These are phyloP conservation scores for Ustilago trichophora DNA, from an alignment of 1,284 basidiomycete species.

Conservation along the genomic window DNA sequence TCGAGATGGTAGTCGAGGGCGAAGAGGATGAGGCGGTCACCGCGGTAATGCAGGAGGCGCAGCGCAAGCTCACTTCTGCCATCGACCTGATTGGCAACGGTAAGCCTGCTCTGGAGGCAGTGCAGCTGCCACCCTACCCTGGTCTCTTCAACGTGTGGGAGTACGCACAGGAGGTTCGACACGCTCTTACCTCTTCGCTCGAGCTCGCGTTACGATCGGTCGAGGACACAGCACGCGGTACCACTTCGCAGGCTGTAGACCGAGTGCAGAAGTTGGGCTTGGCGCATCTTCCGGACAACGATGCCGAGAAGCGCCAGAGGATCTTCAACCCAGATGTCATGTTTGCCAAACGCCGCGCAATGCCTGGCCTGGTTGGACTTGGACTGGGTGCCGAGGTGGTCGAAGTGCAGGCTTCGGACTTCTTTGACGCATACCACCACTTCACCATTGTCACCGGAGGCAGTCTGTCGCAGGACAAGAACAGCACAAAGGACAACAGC, in stretches of 20 bases:
- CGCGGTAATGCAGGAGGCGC: constrained; percentile 72
- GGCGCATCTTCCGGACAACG: constrained; percentile 75
- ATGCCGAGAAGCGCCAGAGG: constrained; percentile 67
- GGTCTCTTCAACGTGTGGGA: constrained; percentile 87
- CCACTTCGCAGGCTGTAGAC: constrained; percentile 77
- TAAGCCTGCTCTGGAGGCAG: constrained; percentile 68
- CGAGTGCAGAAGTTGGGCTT: constrained; percentile 78
- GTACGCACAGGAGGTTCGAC: constrained; percentile 85
- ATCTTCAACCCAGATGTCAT: constrained; percentile 96
- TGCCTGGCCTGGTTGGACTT: constrained; percentile 51
- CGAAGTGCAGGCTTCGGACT: constrained; percentile 73
- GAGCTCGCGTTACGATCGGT: constrained; percentile 83
- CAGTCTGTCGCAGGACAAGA: constrained; percentile 56
- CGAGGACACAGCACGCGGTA: constrained; percentile 82
- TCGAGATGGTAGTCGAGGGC: constrained; percentile 81
- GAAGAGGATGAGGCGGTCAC: constrained; percentile 80
- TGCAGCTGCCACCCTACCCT: constrained; percentile 77
- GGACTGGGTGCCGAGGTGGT: constrained; percentile 55
- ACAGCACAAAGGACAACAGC: constrained; percentile 69
- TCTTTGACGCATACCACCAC: constrained; percentile 84
- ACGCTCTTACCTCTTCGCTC: constrained; percentile 79
- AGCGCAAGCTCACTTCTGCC: constrained; percentile 72
- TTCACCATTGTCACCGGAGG: constrained; percentile 51
- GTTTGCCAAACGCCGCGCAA: constrained; percentile 76
- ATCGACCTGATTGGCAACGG: constrained; percentile 82